phyloP scores from a whole-genome alignment of 805 yeast species.

The Barnettozyma wickerhamii region DNA sequence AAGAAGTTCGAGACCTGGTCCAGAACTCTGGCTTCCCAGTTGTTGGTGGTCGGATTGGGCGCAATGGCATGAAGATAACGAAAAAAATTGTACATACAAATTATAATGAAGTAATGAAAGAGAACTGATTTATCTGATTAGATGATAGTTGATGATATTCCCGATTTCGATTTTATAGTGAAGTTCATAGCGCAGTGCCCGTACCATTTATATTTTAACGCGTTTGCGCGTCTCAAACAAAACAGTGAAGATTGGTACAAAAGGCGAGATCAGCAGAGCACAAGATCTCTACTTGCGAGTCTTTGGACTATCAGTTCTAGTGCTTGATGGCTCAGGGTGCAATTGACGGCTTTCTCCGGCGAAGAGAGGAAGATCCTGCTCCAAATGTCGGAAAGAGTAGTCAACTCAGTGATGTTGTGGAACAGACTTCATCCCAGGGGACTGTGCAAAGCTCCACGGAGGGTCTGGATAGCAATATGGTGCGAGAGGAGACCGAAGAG shows the following conservation, averaged over 20 bases:
- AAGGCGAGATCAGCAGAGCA: not conserved
- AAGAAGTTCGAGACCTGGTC: slow-evolving; percentile 53
- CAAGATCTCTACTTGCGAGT: too few relatives aligned
- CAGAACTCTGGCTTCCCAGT: slow-evolving; percentile 53
- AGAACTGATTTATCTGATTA: not conserved
- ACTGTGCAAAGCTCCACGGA: not conserved
- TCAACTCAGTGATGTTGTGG: too few relatives aligned
- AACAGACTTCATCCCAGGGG: not conserved
- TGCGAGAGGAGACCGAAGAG: not conserved
- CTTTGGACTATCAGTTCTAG: too few relatives aligned
- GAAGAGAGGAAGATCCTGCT: not conserved
- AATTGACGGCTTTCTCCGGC: not conserved
- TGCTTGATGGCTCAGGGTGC: slow-evolving; percentile 6
- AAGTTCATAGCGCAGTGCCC: not conserved
- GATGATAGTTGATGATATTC: too few relatives aligned
- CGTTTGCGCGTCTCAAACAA: slow-evolving; percentile 1
- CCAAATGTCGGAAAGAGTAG: too few relatives aligned
- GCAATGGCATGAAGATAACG: slow-evolving; percentile 38
- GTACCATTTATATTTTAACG: not conserved
- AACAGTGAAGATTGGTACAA: not conserved
- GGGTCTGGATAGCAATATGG: not conserved
- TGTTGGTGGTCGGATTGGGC: slow-evolving; percentile 54
- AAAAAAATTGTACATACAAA: not conserved
- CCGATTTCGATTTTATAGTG: too few relatives aligned
- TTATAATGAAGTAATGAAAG: not conserved